Conservation (phyloP, 257 asterid species). For the Ocimum tenuiflorum region DNA sequence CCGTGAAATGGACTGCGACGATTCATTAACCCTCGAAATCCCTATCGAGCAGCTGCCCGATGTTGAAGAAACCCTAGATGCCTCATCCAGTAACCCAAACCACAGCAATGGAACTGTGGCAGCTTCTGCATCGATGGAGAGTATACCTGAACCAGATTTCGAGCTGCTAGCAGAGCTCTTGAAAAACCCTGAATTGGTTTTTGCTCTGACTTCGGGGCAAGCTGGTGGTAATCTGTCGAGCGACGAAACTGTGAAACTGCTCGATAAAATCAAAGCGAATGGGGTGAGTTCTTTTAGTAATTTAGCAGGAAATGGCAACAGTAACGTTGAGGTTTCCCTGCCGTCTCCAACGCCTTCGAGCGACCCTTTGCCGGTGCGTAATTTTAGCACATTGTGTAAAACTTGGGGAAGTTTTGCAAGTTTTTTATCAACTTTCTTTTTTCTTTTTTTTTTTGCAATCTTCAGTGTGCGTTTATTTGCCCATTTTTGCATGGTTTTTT, state of each 20-base stretch:
- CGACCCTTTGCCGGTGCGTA: slow-evolving; percentile 95
- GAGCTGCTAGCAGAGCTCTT: slow-evolving; percentile 81
- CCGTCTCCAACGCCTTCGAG: slow-evolving; percentile 97
- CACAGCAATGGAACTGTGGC: slow-evolving; percentile 23
- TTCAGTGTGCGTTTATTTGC: not conserved
- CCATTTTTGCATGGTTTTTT: not conserved
- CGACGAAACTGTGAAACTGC: slow-evolving; percentile 65
- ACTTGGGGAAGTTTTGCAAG: slow-evolving; percentile 21
- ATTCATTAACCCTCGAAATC: slow-evolving; percentile 64
- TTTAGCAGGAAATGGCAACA: slow-evolving; percentile 39
- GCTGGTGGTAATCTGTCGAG: slow-evolving; percentile 61
- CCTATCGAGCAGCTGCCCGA: slow-evolving; percentile 82
- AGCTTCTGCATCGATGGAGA: slow-evolving; percentile 28
- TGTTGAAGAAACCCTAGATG: slow-evolving; percentile 49
- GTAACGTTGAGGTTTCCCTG: slow-evolving; percentile 74
- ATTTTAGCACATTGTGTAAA: slow-evolving; percentile 54
- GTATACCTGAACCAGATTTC: slow-evolving; percentile 64
- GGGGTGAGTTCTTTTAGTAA: slow-evolving; percentile 39
- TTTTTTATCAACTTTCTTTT: no score
- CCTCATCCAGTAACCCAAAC: slow-evolving; percentile 17
- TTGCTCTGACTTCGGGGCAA: slow-evolving; percentile 83
- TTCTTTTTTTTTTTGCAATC: not conserved
- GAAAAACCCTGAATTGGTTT: slow-evolving; percentile 80
- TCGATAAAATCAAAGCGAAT: slow-evolving; percentile 69
- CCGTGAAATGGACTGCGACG: slow-evolving; percentile 87